phyloP scores from a whole-genome alignment of 257 asterid genomes.

The Voacanga thouarsii region DNA sequence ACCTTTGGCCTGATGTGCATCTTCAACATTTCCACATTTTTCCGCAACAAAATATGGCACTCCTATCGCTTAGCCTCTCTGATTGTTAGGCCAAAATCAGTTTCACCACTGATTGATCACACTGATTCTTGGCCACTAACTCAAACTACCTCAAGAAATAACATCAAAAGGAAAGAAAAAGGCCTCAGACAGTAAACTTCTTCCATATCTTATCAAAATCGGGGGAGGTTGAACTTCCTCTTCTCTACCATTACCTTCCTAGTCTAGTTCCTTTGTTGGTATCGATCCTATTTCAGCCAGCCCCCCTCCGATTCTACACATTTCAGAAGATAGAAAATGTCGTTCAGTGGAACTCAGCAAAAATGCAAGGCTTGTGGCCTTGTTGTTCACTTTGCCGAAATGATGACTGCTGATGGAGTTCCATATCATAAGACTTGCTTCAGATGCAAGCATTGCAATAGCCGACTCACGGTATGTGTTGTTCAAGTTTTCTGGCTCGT shows the following conservation, averaged over 20 bases:
- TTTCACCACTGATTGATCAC: conserved; percentile 6
- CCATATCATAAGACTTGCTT: conserved; percentile 54
- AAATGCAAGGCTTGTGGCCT: conserved; percentile 61
- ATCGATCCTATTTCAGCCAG: too few relatives aligned
- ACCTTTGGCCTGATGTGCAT: background rate
- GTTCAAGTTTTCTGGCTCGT: background rate
- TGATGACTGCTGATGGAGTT: conserved; percentile 57
- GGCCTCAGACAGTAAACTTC: background rate
- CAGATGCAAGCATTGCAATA: conserved; percentile 75
- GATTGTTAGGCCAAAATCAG: background rate
- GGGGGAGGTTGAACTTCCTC: background rate
- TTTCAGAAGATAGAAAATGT: conserved; percentile 4
- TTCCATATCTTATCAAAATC: background rate
- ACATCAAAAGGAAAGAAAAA: background rate
- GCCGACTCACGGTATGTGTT: conserved; percentile 64
- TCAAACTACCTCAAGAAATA: background rate
- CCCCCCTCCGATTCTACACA: background rate
- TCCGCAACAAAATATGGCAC: conserved; percentile 8
- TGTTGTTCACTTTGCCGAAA: conserved; percentile 54
- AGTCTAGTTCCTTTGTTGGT: background rate
- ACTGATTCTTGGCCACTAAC: conserved; percentile 8
- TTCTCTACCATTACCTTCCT: background rate
- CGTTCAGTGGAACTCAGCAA: conserved; percentile 56
- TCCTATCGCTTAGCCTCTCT: conserved; percentile 8
- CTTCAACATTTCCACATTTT: background rate